These are phyloP conservation scores for Setaria italica DNA, from an alignment of 202 grass and related monocot genomes.

Conservation along the genomic window DNA sequence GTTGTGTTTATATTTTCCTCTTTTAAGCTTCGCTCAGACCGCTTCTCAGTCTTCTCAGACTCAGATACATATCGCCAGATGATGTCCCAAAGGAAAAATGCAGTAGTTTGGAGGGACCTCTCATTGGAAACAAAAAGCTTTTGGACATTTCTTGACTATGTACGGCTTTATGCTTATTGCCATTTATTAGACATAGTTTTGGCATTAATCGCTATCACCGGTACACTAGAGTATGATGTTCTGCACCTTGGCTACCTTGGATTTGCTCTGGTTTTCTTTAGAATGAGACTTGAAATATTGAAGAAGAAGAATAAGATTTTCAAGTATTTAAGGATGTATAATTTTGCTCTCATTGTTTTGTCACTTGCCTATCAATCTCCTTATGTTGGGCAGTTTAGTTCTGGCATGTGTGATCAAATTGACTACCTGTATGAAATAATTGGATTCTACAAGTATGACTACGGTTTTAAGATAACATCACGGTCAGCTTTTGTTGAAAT, in stretches of 20 bases:
- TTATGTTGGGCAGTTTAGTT: conserved; percentile 91
- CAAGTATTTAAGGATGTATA: conserved; percentile 93
- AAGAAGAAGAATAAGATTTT: conserved; percentile 98
- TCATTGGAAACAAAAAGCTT: conserved; percentile 99
- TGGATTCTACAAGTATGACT: conserved; percentile 99
- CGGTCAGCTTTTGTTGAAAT: conserved; percentile 97
- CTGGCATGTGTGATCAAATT: conserved; percentile 87
- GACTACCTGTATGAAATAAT: conserved; percentile 94
- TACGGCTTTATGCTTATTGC: conserved; percentile 89
- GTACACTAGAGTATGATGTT: conserved; percentile 98
- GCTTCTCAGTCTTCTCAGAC: conserved; percentile 81
- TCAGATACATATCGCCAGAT: conserved; percentile 81
- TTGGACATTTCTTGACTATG: conserved; percentile 98
- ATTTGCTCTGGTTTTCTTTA: conserved; percentile 96
- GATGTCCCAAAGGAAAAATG: conserved; percentile 87
- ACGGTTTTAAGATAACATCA: conserved; percentile 97
- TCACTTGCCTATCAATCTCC: conserved; percentile 99
- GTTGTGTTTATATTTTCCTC: conserved; percentile 95
- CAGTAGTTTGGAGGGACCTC: conserved; percentile 87
- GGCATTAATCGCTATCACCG: conserved; percentile 93
- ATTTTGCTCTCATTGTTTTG: conserved; percentile 93
- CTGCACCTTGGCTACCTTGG: conserved; percentile 97
- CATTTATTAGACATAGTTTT: conserved; percentile 99
- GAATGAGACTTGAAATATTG: conserved; percentile 97
- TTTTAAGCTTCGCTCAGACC: conserved; percentile 89